Base-by-base conservation (phyloP, 495 filamentous ascomycete species). In the Parachaetomium inaequale region DNA sequence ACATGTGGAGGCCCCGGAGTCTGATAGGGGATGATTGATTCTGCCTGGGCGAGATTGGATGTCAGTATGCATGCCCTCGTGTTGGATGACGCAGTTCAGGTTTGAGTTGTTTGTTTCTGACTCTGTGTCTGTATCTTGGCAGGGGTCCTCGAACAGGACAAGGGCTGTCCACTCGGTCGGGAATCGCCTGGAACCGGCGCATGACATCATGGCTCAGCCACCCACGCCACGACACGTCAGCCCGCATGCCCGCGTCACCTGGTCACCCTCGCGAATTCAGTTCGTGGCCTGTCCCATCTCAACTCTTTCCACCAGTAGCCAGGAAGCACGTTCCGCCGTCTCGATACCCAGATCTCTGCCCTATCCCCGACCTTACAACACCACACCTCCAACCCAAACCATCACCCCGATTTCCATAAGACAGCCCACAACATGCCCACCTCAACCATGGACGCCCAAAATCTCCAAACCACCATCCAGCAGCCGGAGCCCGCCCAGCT, bases 401-500 rank as follows among this genome's bases (percentile, higher is more conserved):
- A 7, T 46, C 42, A 21, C 42, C 19, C 32, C 6, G 11, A 34
- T 34, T 6, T 34, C 11, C 32, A 34, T 6, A 40, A 40, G 36
- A 43, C 17, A n/a, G 1, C 38, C 38, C 7, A 23, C 45, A 2
- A 8, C 45, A 25, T n/a, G 42, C 32, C 32, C 19, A 21, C 8
- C 23, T 25, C 4, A 12, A 31, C 11, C 28, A 52, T 32, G 49
- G n/a, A 52, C 17, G 17, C 49, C 0, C 26, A 31, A 19, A 38
- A 36, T n/a, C 26, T 6, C 49, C 28, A 52, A 31, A 29, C 15
- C 15, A 38, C 49, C 53, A 52, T 66, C 29, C 61, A 58, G 29
- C 63, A 56, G 26, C 63, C 66, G 14, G 60, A 53, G 52, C 58
- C 66, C 8, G 56, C 55, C 34, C 60, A 58, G 28, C 46, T 63